These are phyloP conservation scores for Ceratobasidium sp. DNA, from an alignment of 1,284 basidiomycete genomes.

Conservation along the genomic window DNA sequence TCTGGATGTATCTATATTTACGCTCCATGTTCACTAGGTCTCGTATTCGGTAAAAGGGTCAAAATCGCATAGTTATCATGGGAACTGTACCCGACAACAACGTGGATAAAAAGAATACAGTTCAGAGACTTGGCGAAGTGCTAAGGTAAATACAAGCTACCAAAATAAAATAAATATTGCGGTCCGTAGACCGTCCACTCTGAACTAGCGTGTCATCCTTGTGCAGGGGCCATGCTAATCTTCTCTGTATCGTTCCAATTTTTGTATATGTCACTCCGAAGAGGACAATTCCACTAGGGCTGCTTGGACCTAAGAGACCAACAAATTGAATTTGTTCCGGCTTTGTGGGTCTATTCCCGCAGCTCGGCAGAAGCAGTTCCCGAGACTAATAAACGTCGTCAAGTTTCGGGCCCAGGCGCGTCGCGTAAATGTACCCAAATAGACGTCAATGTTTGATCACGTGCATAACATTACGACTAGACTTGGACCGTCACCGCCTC, in stretches of 20 bases:
- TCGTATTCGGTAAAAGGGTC: too few species aligned
- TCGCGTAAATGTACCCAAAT: background rate
- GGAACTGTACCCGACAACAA: too few species aligned
- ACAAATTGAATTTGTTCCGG: constrained; percentile 11
- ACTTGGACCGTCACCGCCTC: background rate
- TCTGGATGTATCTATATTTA: too few species aligned
- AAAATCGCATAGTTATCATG: too few species aligned
- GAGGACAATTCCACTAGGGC: constrained; percentile 19
- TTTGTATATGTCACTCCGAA: constrained; percentile 41
- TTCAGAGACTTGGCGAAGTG: too few species aligned
- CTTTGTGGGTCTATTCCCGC: background rate
- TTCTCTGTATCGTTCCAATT: constrained; percentile 40
- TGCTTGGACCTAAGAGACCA: background rate
- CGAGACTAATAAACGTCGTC: background rate
- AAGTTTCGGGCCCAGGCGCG: background rate
- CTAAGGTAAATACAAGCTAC: too few species aligned
- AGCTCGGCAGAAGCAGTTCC: background rate
- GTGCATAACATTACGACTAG: constrained; percentile 19
- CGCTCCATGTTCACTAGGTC: too few species aligned
- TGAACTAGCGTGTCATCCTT: constrained; percentile 40
- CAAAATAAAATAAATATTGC: constrained; percentile 39
- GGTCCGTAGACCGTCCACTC: constrained; percentile 40
- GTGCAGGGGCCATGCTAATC: constrained; percentile 40
- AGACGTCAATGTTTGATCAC: constrained; percentile 22
- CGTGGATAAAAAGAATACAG: too few species aligned